Evolutionary conservation across 106 monocot genomes (phyloP), one percentile per base, ranked within the genome.

Genomic region (Allium fistulosum): DNA sequence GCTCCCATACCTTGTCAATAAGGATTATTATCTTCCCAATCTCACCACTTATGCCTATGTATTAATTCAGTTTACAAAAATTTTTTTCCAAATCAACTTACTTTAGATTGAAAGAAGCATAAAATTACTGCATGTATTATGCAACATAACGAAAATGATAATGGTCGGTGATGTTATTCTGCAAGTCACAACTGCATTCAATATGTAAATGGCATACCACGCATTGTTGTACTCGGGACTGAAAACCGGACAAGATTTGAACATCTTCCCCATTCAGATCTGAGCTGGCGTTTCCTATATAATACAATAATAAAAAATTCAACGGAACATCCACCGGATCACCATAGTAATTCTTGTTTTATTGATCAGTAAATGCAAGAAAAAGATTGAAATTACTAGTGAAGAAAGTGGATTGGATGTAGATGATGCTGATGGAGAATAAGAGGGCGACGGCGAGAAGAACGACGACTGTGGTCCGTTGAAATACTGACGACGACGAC

Each of bases 391-490:
- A 49, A 45, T 58, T 47, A 46, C 53, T 8, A 27, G 86, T 78
- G 80, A 89, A 91, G 76, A 83, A 84, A 47, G 86, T 74, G 68
- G 92, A 91, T 67, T 97, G 96, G 62, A 91, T 86, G 63, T 61
- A 82, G 78, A 92, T 63, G 48, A 92, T 65, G 37, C 76, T 26
- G 47, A 80, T 67, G 60, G 86, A 74, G 84, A 97, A 97, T 58
- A 79, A 16, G 47, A 97, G 72, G 28, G 84, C 88, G 12, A 69
- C 74, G 74, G 72, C 77, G 69, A 97, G 83, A 49, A 97, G 84
- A 65, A 91, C 18, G 17, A 96, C 46, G 15, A 81, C 65, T 26
- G 71, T 72, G 9, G 76, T 83, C 68, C 79, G 77, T 46, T 69
- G 76, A 58, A 37, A 67, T 50, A 17, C 8, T 11, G 67, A 10